A percentile compares a stretch with the other conserved stretches of the same genome.
These are phyloP conservation scores for Cyberlindnera japonica DNA, from an alignment of 805 yeast genomes.

Conservation along the genomic window DNA sequence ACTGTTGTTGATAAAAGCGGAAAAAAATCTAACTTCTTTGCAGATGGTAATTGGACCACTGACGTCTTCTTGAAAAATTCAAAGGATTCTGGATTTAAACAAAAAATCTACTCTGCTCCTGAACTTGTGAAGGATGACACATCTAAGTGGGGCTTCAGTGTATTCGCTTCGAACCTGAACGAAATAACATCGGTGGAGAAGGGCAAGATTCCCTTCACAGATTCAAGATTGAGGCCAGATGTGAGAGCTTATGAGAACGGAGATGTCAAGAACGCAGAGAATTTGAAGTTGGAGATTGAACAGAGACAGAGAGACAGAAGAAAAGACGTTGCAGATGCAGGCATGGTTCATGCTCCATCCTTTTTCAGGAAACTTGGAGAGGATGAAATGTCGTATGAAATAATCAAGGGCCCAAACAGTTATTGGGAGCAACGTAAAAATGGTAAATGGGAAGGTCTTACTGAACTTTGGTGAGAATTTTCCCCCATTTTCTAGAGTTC, in stretches of 20 bases:
- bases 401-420: slow-evolving; percentile 52
- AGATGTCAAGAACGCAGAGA: slow-evolving; percentile 67
- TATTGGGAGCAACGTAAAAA: slow-evolving; percentile 79
- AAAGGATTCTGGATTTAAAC: slow-evolving; percentile 27
- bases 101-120: slow-evolving; percentile 68
- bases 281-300: slow-evolving; percentile 63
- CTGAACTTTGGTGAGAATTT: slow-evolving; percentile 49
- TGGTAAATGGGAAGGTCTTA: slow-evolving; percentile 56
- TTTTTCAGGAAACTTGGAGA: slow-evolving; percentile 48
- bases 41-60: slow-evolving; percentile 83
- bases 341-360: slow-evolving; percentile 47
- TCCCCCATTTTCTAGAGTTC: not conserved
- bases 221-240: slow-evolving; percentile 89
- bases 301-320: slow-evolving; percentile 79
- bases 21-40: slow-evolving; percentile 15
- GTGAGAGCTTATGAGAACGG: slow-evolving; percentile 69
- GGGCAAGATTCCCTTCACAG: slow-evolving; percentile 71
- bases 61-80: slow-evolving; percentile 39
- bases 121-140: slow-evolving; percentile 53
- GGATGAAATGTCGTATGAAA: slow-evolving; percentile 42
- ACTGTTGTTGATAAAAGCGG: slow-evolving; percentile 20
- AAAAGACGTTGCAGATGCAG: slow-evolving; percentile 45
- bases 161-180: slow-evolving; percentile 76
- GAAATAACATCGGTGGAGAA: slow-evolving; percentile 71
- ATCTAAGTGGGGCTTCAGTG: slow-evolving; percentile 80